Evolutionary conservation across 257 asterid genomes (phyloP), one percentile per base, ranked within the genome.

Genomic region (Solanum chilense): DNA sequence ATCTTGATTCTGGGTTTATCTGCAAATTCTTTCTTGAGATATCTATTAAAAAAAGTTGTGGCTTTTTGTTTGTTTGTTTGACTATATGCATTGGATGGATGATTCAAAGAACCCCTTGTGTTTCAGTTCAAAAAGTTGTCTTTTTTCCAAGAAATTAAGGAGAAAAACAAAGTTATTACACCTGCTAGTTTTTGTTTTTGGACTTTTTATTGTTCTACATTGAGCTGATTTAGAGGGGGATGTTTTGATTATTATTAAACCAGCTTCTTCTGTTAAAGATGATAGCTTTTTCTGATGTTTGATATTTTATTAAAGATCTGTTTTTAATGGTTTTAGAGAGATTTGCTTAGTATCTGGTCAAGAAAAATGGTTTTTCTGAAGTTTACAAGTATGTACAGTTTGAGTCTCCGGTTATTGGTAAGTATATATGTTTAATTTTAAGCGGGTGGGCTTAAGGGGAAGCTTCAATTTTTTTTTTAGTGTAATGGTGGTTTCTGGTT

Each of bases 401-500:
- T 12, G 85, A 10, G 69, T 81, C 29, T n/a, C 11, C 20, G 69
- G 31, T 49, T 27, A 49, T 47, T 78, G 25, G 84, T 9, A 16
- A 78, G 42, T 45, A 44, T 14, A 44, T 47, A 16, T 47, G 27
- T 78, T 78, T 45, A 47, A 45, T 45, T 78, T 47, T 6, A 41
- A 35, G 81, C 49, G 20, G 49, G n/a, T 78, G 84, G 66, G 35
- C 35, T 33, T 11, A 29, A 49, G 69, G 44, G 29, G 11, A 81
- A 12, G 44, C 44, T 10, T 14, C 18, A 6, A 1, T 29, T 81
- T 29, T 49, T 29, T 49, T 81, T 29, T 81, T 42, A 64, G 66
- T 82, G 52, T 80, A 74, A 58, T 77, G 90, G 69, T 89, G 82
- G 77, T 88, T 87, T 90, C 58, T 56, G 88, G 89, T 85, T 83